Evolutionary conservation across 1,284 basidiomycete genomes (phyloP).

Genomic region (Sporisorium scitamineum): DNA sequence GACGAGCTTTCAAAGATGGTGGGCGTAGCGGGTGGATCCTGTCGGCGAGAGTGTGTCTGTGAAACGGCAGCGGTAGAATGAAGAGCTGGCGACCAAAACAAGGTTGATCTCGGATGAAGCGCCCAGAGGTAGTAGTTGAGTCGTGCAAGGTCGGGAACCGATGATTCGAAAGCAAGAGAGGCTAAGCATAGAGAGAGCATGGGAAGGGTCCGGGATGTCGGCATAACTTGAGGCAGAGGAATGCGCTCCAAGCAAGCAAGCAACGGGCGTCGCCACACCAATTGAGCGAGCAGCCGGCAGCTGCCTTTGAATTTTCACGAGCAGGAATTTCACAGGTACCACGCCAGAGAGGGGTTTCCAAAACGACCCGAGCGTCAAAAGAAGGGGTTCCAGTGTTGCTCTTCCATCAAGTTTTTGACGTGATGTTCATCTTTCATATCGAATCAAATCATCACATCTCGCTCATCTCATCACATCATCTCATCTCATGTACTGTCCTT

Average conservation of each 20-base stretch:
- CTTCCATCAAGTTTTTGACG: not conserved
- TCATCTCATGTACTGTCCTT: not conserved
- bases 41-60: not conserved
- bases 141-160: slow-evolving; percentile 3
- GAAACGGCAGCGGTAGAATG: slow-evolving; percentile 2
- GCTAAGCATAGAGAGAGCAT: not conserved
- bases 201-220: slow-evolving; percentile 18
- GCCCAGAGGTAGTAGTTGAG: no score
- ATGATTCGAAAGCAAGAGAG: not conserved
- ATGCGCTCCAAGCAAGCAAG: not conserved
- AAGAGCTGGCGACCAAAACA: slow-evolving; percentile 1
- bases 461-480: not conserved
- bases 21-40: no score
- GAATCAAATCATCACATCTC: not conserved
- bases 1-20: not conserved
- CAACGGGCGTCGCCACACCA: slow-evolving; percentile 5
- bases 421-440: not conserved
- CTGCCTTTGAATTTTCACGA: slow-evolving; percentile 6
- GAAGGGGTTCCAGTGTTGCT: slow-evolving; percentile 8
- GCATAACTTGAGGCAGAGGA: slow-evolving; percentile 5
- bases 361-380: not conserved
- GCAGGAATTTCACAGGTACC: slow-evolving; percentile 2
- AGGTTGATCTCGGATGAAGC: not conserved
- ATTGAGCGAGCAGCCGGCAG: not conserved
- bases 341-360: not conserved